A percentile compares a stretch with the other conserved stretches of the same genome.
phyloP scores from a whole-genome alignment of 371 early-diverging fungal species.

The Apophysomyces elegans region DNA sequence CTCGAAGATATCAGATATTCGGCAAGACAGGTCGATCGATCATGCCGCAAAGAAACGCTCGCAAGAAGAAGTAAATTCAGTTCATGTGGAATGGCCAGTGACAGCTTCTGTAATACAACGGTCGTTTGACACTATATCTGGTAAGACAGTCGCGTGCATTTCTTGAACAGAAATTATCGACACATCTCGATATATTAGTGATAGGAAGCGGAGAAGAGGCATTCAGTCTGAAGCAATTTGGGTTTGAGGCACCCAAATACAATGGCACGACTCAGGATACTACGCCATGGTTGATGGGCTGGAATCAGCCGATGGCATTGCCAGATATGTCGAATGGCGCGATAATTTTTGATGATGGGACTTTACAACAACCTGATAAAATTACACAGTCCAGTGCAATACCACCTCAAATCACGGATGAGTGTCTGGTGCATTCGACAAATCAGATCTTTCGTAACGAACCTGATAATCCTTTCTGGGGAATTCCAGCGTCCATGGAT shows the following conservation, averaged over 20 bases:
- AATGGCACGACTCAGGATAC: background rate
- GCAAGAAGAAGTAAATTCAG: too few relatives aligned
- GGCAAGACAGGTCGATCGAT: background rate
- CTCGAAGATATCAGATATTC: background rate
- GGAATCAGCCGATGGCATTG: background rate
- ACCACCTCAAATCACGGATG: background rate
- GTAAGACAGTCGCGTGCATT: too few relatives aligned
- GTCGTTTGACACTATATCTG: too few relatives aligned
- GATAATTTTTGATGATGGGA: background rate
- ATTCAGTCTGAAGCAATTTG: constrained; percentile 53
- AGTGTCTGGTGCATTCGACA: too few relatives aligned
- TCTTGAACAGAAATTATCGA: background rate
- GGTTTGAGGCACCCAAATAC: constrained; percentile 29
- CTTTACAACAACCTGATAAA: background rate
- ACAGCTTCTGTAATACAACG: too few relatives aligned
- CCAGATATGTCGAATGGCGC: background rate
- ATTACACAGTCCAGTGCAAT: background rate
- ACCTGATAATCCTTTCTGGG: constrained; percentile 52
- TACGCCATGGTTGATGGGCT: background rate
- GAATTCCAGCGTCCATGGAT: constrained; percentile 48
- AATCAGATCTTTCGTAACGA: constrained; percentile 38
- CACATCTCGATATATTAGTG: background rate
- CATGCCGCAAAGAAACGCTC: too few relatives aligned
- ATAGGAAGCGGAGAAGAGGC: constrained; percentile 27
- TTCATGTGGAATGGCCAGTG: too few relatives aligned